Base-by-base conservation (phyloP, 768 basidiomycete species). In the Trametes maxima region DNA sequence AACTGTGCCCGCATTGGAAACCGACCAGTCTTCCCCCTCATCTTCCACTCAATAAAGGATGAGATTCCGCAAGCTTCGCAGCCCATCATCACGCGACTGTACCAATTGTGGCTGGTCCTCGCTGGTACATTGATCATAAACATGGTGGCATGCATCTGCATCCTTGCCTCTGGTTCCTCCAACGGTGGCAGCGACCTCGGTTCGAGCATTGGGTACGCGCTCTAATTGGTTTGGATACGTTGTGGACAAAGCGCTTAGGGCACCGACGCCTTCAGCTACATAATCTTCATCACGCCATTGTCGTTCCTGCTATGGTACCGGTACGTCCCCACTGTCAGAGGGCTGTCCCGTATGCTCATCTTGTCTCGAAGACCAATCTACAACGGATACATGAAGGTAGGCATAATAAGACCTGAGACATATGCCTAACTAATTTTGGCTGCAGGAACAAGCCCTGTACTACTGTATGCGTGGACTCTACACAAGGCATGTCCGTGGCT, bases 301-400 rank as follows among this genome's bases (percentile, higher is more conserved):
- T 94, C 92, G 14, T 98, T 99, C 79, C 79, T 98, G 62, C 80
- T 95, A 63, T 98, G 96, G 96, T 99, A 96, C 74, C 86, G 94
- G 92, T 90, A 65, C 69, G 89, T 72, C 22, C 53, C 39, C 57
- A 54, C 57, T 60, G 28, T 56, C 52, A 6, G 21, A 11, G 7
- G n/a, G 14, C 28, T 21, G 21, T 10, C 5, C 45, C 7, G 5
- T 25, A 42, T 48, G 3, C 24, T 47, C 21, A 42, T n/a, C 21
- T 35, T 5, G n/a, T 11, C 17, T 36, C 33, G 16, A 69, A 94
- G 94, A 69, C 95, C 96, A 16, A 92, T 95, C 71, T 98, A 98
- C 79, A 95, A 97, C 68, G 95, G 92, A 55, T 96, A 94, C 79
- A 93, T 94, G 88, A 96, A 97, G 84, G 95, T 89, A 69, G 72